Percentiles rank a stretch among this genome's conserved stretches.
Evolutionary conservation across 2,329 filamentous ascomycete species (phyloP).

Genomic region (Diaporthe velutina): DNA sequence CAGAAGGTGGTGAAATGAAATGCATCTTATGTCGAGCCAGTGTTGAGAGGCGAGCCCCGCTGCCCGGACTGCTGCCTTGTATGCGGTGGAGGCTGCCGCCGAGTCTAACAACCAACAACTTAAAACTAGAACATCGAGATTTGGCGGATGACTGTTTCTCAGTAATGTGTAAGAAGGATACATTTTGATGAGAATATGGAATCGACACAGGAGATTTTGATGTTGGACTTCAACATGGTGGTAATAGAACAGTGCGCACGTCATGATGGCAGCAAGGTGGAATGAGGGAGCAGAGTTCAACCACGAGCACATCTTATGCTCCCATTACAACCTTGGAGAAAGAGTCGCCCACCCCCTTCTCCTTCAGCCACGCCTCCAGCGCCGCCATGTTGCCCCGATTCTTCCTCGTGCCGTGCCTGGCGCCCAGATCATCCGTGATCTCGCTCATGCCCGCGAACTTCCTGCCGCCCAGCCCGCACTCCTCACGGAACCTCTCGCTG

Average conservation of each 20-base stretch:
- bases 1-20: background rate
- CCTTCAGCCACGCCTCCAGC: constrained; percentile 62
- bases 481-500: constrained; percentile 65
- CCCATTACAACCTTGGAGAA: constrained; percentile 57
- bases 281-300: no score
- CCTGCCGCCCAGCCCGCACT: constrained; percentile 46
- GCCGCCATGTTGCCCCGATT: constrained; percentile 68
- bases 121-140: background rate
- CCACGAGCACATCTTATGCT: constrained; percentile 1
- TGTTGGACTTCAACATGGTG: background rate
- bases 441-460: constrained; percentile 69
- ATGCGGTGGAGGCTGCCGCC: background rate
- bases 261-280: background rate
- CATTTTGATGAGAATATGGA: background rate
- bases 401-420: constrained; percentile 60
- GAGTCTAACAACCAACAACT: background rate
- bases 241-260: background rate
- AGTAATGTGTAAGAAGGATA: background rate
- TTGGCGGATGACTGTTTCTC: background rate
- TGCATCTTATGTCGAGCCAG: background rate
- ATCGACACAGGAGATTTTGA: background rate
- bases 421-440: constrained; percentile 64
- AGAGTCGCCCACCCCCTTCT: constrained; percentile 57
- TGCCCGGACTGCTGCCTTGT: background rate
- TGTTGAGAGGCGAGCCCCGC: background rate